Percentiles rank a stretch among this genome's conserved stretches.
Evolutionary conservation across 495 filamentous ascomycete genomes (phyloP).

Genomic region (Penicilliopsis zonata): DNA sequence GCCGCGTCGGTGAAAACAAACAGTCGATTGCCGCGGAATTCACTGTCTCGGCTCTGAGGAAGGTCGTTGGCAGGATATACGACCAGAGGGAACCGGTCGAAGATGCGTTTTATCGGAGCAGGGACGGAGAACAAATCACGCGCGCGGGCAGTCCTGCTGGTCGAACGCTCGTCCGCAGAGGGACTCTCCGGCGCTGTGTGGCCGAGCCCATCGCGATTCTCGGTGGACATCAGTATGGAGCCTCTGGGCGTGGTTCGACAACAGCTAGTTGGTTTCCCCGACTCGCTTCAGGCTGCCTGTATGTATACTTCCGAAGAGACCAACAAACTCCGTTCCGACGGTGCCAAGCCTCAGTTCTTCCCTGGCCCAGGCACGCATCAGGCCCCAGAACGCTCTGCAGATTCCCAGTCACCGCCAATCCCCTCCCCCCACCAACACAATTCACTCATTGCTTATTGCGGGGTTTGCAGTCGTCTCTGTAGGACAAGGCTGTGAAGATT

Average conservation of each 20-base stretch:
- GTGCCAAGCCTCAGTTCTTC: no score
- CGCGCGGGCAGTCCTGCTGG: slow-evolving; percentile 2
- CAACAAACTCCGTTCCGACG: no score
- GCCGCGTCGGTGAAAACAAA: slow-evolving; percentile 65
- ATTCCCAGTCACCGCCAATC: no score
- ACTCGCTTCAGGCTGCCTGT: no score
- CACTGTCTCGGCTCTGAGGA: slow-evolving; percentile 47
- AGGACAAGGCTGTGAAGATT: no score
- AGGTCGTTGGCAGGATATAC: slow-evolving; percentile 70
- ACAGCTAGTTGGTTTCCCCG: no score
- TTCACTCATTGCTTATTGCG: no score
- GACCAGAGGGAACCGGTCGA: slow-evolving; percentile 68
- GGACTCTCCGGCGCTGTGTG: slow-evolving; percentile 9
- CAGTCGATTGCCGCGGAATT: slow-evolving; percentile 43
- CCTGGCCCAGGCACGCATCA: no score
- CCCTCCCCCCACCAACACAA: no score
- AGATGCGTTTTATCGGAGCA: slow-evolving; percentile 63
- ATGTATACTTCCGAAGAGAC: no score
- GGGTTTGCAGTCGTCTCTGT: no score
- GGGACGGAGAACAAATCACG: slow-evolving; percentile 53
- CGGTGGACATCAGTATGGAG: slow-evolving; percentile 21
- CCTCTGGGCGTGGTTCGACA: slow-evolving; percentile 1
- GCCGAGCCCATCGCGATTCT: slow-evolving; percentile 12
- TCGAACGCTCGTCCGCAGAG: neutral
- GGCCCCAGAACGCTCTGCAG: no score